Evolutionary conservation across 805 yeast species (phyloP).

Genomic region (Saccharomycopsis sp.): DNA sequence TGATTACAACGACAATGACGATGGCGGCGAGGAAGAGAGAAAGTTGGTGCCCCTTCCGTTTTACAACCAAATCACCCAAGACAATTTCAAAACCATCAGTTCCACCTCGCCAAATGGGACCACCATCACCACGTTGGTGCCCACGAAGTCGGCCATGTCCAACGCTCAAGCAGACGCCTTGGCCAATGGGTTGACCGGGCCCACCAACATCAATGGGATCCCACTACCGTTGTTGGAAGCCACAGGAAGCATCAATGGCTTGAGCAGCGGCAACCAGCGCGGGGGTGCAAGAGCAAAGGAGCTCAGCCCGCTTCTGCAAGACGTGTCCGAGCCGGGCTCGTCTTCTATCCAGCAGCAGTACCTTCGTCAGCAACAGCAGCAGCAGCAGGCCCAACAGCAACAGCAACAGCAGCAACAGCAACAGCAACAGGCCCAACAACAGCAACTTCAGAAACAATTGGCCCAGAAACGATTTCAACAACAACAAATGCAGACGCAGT

Average conservation of each 20-base stretch:
- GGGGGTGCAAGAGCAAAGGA: background rate
- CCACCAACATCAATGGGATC: conserved; percentile 58
- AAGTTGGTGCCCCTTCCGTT: conserved; percentile 72
- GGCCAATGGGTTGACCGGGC: conserved; percentile 46
- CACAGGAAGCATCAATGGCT: conserved; percentile 58
- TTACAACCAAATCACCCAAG: conserved; percentile 82
- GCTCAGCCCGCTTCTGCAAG: no score
- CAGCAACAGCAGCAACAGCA: no score
- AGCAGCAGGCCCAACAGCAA: no score
- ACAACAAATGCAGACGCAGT: no score
- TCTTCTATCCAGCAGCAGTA: no score
- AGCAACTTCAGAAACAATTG: no score
- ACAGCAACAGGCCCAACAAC: no score
- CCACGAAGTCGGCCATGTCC: conserved; percentile 67
- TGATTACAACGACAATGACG: conserved; percentile 16
- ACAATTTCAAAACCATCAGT: conserved; percentile 76
- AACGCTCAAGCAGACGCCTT: conserved; percentile 50
- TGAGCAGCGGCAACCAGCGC: background rate
- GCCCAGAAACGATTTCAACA: no score
- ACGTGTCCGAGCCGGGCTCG: no score
- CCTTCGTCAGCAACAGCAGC: background rate
- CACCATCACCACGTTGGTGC: conserved; percentile 79
- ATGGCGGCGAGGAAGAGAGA: conserved; percentile 25
- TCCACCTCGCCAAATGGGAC: conserved; percentile 91
- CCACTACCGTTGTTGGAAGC: conserved; percentile 68